phyloP scores from a whole-genome alignment of 768 basidiomycete genomes.

The Mycena vulgaris region DNA sequence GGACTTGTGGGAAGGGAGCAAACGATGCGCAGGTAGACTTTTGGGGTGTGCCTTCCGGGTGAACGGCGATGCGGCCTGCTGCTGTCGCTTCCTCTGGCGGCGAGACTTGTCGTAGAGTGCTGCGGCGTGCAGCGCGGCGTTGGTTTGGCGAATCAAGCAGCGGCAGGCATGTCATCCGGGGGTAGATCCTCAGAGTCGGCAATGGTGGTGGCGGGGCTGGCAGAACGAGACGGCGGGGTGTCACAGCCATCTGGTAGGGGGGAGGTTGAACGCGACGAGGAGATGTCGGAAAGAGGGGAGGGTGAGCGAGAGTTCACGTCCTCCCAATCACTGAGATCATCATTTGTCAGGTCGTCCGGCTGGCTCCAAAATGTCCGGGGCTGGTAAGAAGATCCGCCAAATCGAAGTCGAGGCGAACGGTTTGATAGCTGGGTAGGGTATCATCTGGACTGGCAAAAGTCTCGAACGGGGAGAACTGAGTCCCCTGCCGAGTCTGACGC shows the following conservation, averaged over 20 bases:
- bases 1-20: not conserved
- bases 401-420: too few species aligned
- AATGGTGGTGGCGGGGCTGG: not conserved
- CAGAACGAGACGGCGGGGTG: not conserved
- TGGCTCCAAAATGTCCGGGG: too few species aligned
- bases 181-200: not conserved
- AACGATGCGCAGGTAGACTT: not conserved
- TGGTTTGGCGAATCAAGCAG: not conserved
- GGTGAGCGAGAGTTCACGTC: not conserved
- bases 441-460: not conserved
- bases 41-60: not conserved
- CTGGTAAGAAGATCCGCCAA: too few species aligned
- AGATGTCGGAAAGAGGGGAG: not conserved
- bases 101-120: not conserved
- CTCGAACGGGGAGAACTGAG: not conserved
- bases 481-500: not conserved
- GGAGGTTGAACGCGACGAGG: not conserved
- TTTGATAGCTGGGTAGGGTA: not conserved
- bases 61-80: not conserved
- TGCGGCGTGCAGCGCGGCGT: not conserved
- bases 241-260: too few species aligned
- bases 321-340: conserved; percentile 8
- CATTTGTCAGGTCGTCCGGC: too few species aligned
- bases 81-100: not conserved
- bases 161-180: not conserved